phyloP scores from a whole-genome alignment of 179 eudicot species.

The Dionaea muscipula region DNA sequence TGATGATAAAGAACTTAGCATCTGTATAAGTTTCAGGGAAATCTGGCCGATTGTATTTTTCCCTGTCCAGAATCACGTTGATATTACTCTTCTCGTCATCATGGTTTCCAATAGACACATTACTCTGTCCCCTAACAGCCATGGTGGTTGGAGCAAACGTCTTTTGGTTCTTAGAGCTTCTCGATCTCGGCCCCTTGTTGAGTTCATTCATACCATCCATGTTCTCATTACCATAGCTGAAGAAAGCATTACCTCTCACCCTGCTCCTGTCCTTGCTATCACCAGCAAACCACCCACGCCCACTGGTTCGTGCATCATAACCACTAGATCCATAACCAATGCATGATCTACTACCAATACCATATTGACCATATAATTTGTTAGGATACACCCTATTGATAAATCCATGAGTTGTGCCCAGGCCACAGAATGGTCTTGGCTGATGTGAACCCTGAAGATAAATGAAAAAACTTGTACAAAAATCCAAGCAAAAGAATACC shows the following conservation, averaged over 20 bases:
- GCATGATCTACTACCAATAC: conserved; percentile 17
- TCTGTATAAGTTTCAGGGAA: conserved; percentile 19
- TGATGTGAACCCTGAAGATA: conserved; percentile 27
- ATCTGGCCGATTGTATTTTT: conserved; percentile 19
- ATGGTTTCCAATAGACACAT: conserved; percentile 9
- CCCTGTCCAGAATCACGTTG: conserved; percentile 8
- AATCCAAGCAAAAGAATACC: not conserved
- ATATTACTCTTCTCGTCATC: conserved; percentile 8
- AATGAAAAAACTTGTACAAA: not conserved
- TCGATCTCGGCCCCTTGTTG: conserved; percentile 34
- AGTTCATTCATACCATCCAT: conserved; percentile 31
- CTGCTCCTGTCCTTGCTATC: conserved; percentile 18
- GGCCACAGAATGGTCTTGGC: conserved; percentile 34
- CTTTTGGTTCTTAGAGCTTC: conserved; percentile 15
- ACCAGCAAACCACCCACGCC: conserved; percentile 3
- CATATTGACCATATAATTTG: conserved; percentile 40
- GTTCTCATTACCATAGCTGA: conserved; percentile 19
- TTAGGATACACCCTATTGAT: conserved; percentile 40
- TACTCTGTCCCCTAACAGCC: conserved; percentile 14
- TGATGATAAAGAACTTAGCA: conserved; percentile 33
- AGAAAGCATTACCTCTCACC: conserved; percentile 21
- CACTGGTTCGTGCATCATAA: conserved; percentile 11
- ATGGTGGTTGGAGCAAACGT: conserved; percentile 8
- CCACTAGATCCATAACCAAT: conserved; percentile 16
- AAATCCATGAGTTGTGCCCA: conserved; percentile 31